A percentile compares a stretch with the other conserved stretches of the same genome.
These are phyloP conservation scores for Neurospora sp. DNA, from an alignment of 495 filamentous ascomycete genomes.

Conservation along the genomic window DNA sequence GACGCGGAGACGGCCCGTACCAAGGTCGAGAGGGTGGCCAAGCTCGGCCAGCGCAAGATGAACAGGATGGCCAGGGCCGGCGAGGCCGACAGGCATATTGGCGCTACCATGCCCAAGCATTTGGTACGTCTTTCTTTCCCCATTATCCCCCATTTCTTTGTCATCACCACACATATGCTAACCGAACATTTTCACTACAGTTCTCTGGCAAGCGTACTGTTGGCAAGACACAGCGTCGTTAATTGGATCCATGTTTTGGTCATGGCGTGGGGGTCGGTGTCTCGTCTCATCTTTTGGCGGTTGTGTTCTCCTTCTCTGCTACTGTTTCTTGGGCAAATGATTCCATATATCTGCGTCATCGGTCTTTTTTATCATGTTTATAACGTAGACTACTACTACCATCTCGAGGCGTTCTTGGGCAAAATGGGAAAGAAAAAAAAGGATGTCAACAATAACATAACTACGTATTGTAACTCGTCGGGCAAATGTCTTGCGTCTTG, in stretches of 20 bases:
- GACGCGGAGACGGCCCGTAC: conserved; percentile 40
- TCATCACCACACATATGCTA: conserved; percentile 13
- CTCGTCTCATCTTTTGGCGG: conserved; percentile 1
- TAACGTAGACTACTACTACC: conserved; percentile 1
- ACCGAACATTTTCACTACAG: conserved; percentile 21
- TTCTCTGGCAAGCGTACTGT: conserved; percentile 49
- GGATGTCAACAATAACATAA: background rate
- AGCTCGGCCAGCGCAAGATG: conserved; percentile 94
- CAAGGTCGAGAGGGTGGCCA: conserved; percentile 75
- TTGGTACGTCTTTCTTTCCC: conserved; percentile 50
- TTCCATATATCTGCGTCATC: background rate
- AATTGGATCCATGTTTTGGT: background rate
- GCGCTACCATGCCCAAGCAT: conserved; percentile 75
- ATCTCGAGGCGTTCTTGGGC: conserved; percentile 3
- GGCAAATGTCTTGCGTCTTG: too few relatives aligned
- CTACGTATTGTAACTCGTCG: background rate
- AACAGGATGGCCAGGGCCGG: conserved; percentile 93
- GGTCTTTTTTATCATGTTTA: background rate
- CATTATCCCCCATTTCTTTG: background rate
- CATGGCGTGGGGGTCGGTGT: background rate
- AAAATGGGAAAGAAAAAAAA: background rate
- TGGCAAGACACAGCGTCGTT: conserved; percentile 43
- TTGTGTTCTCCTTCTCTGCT: background rate
- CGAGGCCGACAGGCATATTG: conserved; percentile 89
- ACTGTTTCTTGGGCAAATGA: background rate